phyloP scores from a whole-genome alignment of 129 eudicot species.

The Calendula officinalis region DNA sequence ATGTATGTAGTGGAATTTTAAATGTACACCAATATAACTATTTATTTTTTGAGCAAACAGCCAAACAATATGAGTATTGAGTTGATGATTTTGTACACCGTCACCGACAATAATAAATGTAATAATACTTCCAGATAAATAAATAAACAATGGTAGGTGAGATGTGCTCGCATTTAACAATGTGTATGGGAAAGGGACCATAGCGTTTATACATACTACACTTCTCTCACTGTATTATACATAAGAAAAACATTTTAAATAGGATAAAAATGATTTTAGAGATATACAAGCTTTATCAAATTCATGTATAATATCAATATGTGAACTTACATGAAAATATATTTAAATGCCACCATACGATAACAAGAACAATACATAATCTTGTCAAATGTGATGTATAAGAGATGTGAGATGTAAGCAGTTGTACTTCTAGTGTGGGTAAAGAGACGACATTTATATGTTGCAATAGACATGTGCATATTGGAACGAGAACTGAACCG shows the following conservation, averaged over 20 bases:
- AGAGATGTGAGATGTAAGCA: no score
- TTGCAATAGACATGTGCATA: no score
- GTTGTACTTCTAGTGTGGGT: no score
- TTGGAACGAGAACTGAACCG: no score
- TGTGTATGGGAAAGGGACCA: slow-evolving; percentile 13
- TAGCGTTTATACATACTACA: not conserved
- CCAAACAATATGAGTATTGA: slow-evolving; percentile 14
- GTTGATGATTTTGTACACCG: slow-evolving; percentile 30
- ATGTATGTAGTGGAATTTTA: not conserved
- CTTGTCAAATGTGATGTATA: no score
- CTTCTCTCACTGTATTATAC: not conserved
- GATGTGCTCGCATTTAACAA: slow-evolving; percentile 23
- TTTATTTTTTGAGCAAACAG: slow-evolving; percentile 1
- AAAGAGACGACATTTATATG: no score
- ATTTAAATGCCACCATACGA: no score
- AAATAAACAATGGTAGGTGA: slow-evolving; percentile 23
- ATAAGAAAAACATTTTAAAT: not conserved
- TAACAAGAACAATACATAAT: no score
- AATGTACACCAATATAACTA: no score
- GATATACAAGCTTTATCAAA: not conserved
- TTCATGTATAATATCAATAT: not conserved
- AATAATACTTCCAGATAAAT: slow-evolving; percentile 27
- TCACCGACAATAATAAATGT: slow-evolving; percentile 30
- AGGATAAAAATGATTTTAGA: slow-evolving; percentile 1
- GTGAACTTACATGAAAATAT: no score